Base-by-base conservation (phyloP, 257 asterid species). In the Oldenlandia corymbosa region DNA sequence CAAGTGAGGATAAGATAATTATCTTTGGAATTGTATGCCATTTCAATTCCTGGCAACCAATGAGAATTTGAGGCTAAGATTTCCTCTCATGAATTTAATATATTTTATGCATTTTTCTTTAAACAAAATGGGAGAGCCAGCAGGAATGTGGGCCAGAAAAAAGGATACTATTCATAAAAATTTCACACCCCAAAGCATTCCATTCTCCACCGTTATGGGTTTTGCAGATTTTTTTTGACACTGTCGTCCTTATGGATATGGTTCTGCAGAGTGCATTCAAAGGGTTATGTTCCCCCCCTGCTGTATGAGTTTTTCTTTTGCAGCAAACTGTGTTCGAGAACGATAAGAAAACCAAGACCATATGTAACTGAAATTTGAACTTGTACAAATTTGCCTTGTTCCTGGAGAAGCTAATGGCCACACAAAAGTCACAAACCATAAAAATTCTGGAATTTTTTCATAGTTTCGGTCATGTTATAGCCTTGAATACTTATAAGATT, bases 1-100 rank as follows among this genome's bases (percentile, higher is more conserved):
- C 39, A 34, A 59, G 53, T 26, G 28, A 10, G 83, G 96, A 87
- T 85, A 85, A 83, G 95, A 87, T 90, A 75, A 72, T 77, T 64
- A 55, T 75, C 17, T 45, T 53, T 76, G 84, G 81, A 73, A 24
- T 68, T 71, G 70, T 53, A 46, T 82, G 79, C 81, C 83, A 78
- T 68, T 2, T 84, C 74, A 78, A 80, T 49, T 21, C 37, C 4
- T 45, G 47, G 61, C 65, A 65, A 68, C 97, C 95, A 90, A 90
- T 87, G 62, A 84, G 68, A 43, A 18, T 58, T 70, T 78, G 77
- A 72, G 81, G 76, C 68, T 76, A 50, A 27, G 95, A 90, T 87
- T 85, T 82, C 78, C 69, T 82, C 17, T 54, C 77, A 69, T 72
- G 65, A 71, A 66, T 54, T 65, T 68, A 21, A 26, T 18, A 23